Evolutionary conservation across 2,329 filamentous ascomycete genomes (phyloP).

Genomic region (Xylaria sp.): DNA sequence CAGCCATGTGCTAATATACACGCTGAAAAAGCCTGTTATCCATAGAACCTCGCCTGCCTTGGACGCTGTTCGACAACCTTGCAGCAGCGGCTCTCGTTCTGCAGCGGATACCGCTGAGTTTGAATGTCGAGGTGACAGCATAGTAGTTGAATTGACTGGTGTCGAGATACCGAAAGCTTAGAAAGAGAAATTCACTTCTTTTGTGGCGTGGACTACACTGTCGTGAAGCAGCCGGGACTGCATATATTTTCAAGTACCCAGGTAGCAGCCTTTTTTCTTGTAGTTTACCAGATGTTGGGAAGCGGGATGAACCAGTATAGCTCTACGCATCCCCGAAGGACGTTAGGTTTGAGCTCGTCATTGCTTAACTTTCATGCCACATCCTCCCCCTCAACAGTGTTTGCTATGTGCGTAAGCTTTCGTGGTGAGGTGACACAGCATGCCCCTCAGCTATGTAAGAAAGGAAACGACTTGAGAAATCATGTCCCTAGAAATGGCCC

Average conservation of each 20-base stretch:
- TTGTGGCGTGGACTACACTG: too few species aligned
- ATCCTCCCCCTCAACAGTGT: background rate
- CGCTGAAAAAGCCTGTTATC: too few species aligned
- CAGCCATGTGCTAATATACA: too few species aligned
- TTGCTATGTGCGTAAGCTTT: background rate
- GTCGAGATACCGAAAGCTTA: background rate
- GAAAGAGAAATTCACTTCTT: too few species aligned
- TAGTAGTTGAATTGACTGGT: background rate
- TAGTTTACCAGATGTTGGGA: background rate
- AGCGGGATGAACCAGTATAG: background rate
- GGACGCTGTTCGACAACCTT: background rate
- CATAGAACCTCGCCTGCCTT: background rate
- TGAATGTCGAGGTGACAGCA: background rate
- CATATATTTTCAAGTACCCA: too few species aligned
- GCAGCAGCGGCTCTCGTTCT: conserved; percentile 6
- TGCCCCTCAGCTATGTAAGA: background rate
- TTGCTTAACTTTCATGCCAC: background rate
- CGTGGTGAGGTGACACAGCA: background rate
- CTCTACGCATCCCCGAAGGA: background rate
- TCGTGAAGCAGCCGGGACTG: too few species aligned
- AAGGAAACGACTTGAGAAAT: too few species aligned
- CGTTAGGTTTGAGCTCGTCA: background rate
- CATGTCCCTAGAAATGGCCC: too few species aligned
- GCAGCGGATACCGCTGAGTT: background rate
- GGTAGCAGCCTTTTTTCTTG: too few species aligned